Base-by-base conservation (phyloP, 176 grass and related monocot genomes). In the Urochloa ruziziensis region DNA sequence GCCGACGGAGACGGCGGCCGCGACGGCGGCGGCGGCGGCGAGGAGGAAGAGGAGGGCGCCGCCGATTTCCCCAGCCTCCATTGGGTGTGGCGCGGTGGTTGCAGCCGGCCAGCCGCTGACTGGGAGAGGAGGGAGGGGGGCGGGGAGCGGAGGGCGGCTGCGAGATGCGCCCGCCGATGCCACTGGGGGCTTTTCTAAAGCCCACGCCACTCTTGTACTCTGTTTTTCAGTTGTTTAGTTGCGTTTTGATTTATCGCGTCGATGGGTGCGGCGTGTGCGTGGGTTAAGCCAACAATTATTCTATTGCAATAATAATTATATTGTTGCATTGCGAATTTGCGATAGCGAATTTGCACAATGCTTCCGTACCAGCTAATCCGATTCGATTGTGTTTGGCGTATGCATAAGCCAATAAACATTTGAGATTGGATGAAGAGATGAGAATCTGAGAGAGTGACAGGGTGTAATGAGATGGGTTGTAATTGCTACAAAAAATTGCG, bases 51-150 rank as follows among this genome's bases (percentile, higher is more conserved):
- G 52, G 34, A 88, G 67, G 53, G 70, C 36, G 83, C 83, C 87
- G 61, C 84, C 75, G 27, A 88, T 48, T 68, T 88, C 83, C 29
- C 79, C 83, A 33, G 86, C 68, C 82, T 89, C 92, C 89, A 91
- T 91, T 46, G 80, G 52, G 72, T 40, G 42, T 18, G 43, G 19
- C 73, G 82, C 28, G 67, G 69, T n/a, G 54, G 2, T 12, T 17
- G 62, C 21, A 10, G 78, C 37, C 37, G 37, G 8, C 6, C 37
- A n/a, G n/a, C 1, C 14, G 40, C 70, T 33, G 36, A 46, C 51
- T 56, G n/a, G 15, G 43, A 9, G n/a, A 19, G 11, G 28, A 6
- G 48, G 18, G 13, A 32, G 35, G 3, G 42, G 61, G 13, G 40
- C 67, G 68, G 42, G 25, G 24, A 40, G 25, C 25, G 40, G 77